These are phyloP conservation scores for Rhododendron mucronatum DNA, from an alignment of 148 eudicot species.

Conservation along the genomic window DNA sequence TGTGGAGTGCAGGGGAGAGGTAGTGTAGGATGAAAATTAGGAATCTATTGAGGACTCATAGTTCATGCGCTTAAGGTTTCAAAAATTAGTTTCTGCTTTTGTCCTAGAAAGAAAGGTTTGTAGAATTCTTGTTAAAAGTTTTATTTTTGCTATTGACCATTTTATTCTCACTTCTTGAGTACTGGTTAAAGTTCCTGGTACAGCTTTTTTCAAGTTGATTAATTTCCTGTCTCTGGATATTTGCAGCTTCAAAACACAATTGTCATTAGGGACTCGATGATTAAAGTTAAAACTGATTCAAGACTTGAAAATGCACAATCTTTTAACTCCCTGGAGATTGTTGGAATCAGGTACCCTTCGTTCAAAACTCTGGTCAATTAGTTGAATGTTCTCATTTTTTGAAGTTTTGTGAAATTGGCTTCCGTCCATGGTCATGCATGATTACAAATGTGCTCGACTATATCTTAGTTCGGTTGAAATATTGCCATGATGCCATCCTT, in stretches of 20 bases:
- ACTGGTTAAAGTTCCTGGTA: not conserved
- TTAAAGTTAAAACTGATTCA: slow-evolving; percentile 51
- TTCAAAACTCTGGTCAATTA: not conserved
- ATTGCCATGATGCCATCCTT: not conserved
- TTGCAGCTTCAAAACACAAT: slow-evolving; percentile 64
- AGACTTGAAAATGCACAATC: slow-evolving; percentile 15
- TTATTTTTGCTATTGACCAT: not conserved
- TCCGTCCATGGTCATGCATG: not conserved
- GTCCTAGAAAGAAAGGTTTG: not conserved
- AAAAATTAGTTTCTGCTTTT: not conserved
- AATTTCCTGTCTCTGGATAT: not conserved
- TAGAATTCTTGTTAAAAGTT: not conserved
- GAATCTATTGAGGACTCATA: not conserved
- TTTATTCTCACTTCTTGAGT: not conserved
- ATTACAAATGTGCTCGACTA: not conserved
- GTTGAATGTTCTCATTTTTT: not conserved
- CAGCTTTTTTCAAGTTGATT: slow-evolving; percentile 1
- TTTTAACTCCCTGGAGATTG: slow-evolving; percentile 65
- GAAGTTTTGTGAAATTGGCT: not conserved
- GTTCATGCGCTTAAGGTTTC: not conserved
- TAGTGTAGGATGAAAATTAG: not conserved
- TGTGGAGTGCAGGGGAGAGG: not conserved
- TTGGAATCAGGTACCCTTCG: slow-evolving; percentile 49
- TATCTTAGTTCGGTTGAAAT: not conserved
- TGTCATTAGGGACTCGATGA: slow-evolving; percentile 61